phyloP scores from a whole-genome alignment of 1,139 yeast genomes.

The Saccharomyces hybrid region DNA sequence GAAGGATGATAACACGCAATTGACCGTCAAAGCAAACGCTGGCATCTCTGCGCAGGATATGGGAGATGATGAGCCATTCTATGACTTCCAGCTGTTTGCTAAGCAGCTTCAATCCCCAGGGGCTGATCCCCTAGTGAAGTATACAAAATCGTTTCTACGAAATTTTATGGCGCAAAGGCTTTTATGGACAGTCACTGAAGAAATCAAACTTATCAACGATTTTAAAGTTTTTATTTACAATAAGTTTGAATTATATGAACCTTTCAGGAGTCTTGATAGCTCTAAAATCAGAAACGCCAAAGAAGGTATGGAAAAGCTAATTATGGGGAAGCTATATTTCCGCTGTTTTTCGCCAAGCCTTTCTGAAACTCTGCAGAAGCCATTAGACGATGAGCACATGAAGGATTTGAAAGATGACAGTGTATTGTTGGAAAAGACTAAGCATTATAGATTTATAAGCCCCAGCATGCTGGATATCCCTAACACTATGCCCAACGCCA shows the following conservation, averaged over 20 bases:
- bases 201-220: conserved; percentile 65
- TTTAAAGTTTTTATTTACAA: conserved; percentile 64
- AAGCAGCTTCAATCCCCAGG: conserved; percentile 60
- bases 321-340: conserved; percentile 78
- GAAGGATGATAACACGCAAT: not conserved
- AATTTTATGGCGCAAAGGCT: conserved; percentile 60
- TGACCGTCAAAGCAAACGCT: not conserved
- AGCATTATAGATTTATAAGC: conserved; percentile 65
- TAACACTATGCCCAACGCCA: conserved; percentile 38
- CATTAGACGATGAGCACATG: conserved; percentile 43
- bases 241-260: conserved; percentile 60
- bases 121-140: conserved; percentile 87
- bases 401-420: conserved; percentile 60
- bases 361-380: conserved; percentile 31
- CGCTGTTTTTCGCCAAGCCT: conserved; percentile 79
- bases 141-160: conserved; percentile 68
- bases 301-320: conserved; percentile 86
- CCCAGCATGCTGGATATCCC: conserved; percentile 71
- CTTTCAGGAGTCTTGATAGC: conserved; percentile 61
- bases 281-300: conserved; percentile 62
- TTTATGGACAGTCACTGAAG: conserved; percentile 65
- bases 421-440: conserved; percentile 47
- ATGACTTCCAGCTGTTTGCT: conserved; percentile 75
- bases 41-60: not conserved
- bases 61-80: conserved; percentile 16